A percentile compares a stretch with the other conserved stretches of the same genome.
These are phyloP conservation scores for Trypanosoma brucei DNA, from an alignment of 208 protist species.

Conservation along the genomic window DNA sequence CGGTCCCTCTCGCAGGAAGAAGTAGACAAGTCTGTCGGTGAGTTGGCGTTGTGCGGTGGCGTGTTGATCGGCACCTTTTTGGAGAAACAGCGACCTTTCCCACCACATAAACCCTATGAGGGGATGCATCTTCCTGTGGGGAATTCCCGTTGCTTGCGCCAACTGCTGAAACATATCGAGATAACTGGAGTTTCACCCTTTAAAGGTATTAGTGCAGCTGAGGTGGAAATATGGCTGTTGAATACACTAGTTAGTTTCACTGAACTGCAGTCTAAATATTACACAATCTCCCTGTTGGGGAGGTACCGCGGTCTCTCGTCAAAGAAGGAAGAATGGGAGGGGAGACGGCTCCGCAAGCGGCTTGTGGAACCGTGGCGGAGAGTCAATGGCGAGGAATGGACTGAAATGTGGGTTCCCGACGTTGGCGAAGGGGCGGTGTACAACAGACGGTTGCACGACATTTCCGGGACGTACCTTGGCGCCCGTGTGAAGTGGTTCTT, in stretches of 20 bases:
- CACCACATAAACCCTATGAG: conserved; percentile 32
- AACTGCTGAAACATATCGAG: conserved; percentile 20
- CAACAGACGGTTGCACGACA: conserved; percentile 54
- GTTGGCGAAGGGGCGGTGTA: conserved; percentile 64
- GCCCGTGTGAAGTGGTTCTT: conserved; percentile 22
- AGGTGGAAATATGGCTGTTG: conserved; percentile 10
- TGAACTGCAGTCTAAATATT: conserved; percentile 14
- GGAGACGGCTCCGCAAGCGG: conserved; percentile 8
- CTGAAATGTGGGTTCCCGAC: conserved; percentile 17
- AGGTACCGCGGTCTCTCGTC: neutral
- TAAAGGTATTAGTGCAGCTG: conserved; percentile 8
- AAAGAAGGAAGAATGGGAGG: conserved; percentile 2
- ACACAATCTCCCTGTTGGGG: conserved; percentile 10
- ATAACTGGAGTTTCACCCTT: conserved; percentile 14
- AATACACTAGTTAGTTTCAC: conserved; percentile 8
- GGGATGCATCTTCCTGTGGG: conserved; percentile 57
- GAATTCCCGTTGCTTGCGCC: conserved; percentile 34
- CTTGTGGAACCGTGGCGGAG: conserved; percentile 68
- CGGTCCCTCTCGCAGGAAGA: neutral
- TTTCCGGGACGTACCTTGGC: conserved; percentile 48
- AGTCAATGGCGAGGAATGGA: conserved; percentile 6
- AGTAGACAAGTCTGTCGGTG: conserved; percentile 8
- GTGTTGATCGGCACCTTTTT: conserved; percentile 13
- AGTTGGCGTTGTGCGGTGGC: conserved; percentile 19
- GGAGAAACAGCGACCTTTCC: conserved; percentile 3